Conservation (phyloP, 257 asterid genomes). For the Solanum virginianum region DNA sequence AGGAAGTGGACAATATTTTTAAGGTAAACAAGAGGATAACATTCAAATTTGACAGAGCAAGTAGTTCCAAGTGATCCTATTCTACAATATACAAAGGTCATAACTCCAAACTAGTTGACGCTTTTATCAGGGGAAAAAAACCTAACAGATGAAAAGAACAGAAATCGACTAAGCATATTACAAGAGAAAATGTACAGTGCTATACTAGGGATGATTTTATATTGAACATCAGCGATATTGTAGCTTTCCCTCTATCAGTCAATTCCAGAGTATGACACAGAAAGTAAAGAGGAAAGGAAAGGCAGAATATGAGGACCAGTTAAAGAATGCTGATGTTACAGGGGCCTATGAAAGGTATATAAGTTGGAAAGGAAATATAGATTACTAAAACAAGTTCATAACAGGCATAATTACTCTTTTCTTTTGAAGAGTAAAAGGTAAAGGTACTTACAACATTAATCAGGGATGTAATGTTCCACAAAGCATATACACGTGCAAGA, state of each 20-base stretch:
- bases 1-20: not conserved
- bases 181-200: not conserved
- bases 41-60: not conserved
- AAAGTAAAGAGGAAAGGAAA: not conserved
- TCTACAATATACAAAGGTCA: not conserved
- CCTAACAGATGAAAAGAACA: not conserved
- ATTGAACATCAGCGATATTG: not conserved
- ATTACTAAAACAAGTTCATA: not conserved
- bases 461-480: slow-evolving; percentile 88
- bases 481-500: slow-evolving; percentile 90
- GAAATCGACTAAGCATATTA: not conserved
- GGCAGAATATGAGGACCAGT: not conserved
- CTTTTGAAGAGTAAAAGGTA: not conserved
- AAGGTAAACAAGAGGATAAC: not conserved
- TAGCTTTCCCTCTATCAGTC: not conserved
- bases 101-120: not conserved
- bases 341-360: not conserved
- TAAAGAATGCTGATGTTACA: not conserved
- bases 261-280: not conserved
- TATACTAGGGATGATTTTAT: not conserved
- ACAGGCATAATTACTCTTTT: not conserved
- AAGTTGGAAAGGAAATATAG: not conserved
- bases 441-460: slow-evolving; percentile 65
- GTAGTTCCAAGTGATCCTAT: not conserved
- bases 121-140: not conserved